Percentiles rank a stretch among this genome's conserved stretches.
Conservation (phyloP, 2,329 filamentous ascomycete species). For the Cladosporium cucumerinum region DNA sequence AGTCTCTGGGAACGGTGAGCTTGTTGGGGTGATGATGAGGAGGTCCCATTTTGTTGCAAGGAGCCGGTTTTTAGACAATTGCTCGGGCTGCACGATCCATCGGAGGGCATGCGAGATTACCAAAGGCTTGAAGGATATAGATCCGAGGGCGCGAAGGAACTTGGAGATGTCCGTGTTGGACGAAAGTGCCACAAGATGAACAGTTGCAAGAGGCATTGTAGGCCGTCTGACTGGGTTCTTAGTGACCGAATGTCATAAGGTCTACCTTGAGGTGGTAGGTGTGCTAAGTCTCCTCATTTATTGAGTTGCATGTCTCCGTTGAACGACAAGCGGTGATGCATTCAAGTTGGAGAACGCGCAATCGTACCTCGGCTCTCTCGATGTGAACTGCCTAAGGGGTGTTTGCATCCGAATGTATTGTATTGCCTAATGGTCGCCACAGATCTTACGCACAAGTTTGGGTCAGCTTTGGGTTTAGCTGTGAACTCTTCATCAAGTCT, state of each 20-base stretch:
- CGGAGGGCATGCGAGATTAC: constrained; percentile 44
- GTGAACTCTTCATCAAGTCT: too few relatives aligned
- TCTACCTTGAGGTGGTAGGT: too few relatives aligned
- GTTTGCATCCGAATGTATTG: too few relatives aligned
- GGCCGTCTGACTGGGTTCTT: neutral
- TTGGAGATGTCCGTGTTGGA: constrained; percentile 31
- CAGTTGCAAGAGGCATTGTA: constrained; percentile 48
- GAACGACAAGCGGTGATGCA: constrained; percentile 3
- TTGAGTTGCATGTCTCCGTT: neutral
- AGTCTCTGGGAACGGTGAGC: constrained; percentile 23
- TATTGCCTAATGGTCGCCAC: too few relatives aligned
- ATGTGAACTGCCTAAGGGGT: too few relatives aligned
- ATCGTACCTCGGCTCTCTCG: neutral
- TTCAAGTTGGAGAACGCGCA: neutral
- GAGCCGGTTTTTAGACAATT: constrained; percentile 41
- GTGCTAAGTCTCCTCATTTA: neutral
- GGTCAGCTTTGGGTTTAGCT: too few relatives aligned
- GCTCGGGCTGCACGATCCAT: constrained; percentile 50
- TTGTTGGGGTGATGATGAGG: constrained; percentile 43
- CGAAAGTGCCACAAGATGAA: constrained; percentile 46
- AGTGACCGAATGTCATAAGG: too few relatives aligned
- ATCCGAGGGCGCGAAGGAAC: constrained; percentile 42
- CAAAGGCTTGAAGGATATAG: constrained; percentile 39
- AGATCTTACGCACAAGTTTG: too few relatives aligned
- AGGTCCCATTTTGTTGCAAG: constrained; percentile 47